Conservation (phyloP, 768 basidiomycete genomes). For the Cystofilobasidium bisporidii region DNA sequence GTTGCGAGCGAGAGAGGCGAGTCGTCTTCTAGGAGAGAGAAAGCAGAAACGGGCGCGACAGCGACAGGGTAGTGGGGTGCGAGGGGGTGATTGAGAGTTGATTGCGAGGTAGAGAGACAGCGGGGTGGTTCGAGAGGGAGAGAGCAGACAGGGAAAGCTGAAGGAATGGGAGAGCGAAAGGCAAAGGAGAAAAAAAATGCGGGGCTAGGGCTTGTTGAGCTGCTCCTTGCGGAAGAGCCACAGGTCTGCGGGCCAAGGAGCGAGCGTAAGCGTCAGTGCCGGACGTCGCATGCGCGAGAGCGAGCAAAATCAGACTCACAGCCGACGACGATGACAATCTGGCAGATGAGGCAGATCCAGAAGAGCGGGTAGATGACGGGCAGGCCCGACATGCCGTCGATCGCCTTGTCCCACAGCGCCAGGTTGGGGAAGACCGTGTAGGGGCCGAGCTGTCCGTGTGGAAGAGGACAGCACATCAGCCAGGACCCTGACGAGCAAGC, state of each 20-base stretch:
- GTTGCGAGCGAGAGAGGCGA: too few species aligned
- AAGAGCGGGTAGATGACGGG: slow-evolving; percentile 25
- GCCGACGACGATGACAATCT: slow-evolving; percentile 24
- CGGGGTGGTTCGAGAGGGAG: neutral
- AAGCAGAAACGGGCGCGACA: too few species aligned
- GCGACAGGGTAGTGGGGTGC: too few species aligned
- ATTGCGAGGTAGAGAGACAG: neutral
- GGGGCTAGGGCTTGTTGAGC: slow-evolving; percentile 23
- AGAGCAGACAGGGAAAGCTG: neutral
- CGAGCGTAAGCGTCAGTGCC: neutral
- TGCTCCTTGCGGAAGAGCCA: slow-evolving; percentile 23
- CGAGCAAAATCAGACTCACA: neutral
- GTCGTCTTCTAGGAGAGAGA: too few species aligned
- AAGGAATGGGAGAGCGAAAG: neutral
- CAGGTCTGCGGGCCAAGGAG: neutral
- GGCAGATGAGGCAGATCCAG: slow-evolving; percentile 27
- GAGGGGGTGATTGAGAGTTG: too few species aligned
- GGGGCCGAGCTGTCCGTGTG: slow-evolving; percentile 28
- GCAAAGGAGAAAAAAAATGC: neutral
- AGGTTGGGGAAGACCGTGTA: slow-evolving; percentile 26
- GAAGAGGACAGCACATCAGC: too few species aligned
- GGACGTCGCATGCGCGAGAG: neutral
- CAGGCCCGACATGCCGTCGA: slow-evolving; percentile 17
- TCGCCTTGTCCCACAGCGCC: slow-evolving; percentile 19
- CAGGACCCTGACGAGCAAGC: neutral